A percentile compares a stretch with the other conserved stretches of the same genome.
phyloP scores from a whole-genome alignment of 2,329 filamentous ascomycete species.

The Teratosphaeria nubilosa region DNA sequence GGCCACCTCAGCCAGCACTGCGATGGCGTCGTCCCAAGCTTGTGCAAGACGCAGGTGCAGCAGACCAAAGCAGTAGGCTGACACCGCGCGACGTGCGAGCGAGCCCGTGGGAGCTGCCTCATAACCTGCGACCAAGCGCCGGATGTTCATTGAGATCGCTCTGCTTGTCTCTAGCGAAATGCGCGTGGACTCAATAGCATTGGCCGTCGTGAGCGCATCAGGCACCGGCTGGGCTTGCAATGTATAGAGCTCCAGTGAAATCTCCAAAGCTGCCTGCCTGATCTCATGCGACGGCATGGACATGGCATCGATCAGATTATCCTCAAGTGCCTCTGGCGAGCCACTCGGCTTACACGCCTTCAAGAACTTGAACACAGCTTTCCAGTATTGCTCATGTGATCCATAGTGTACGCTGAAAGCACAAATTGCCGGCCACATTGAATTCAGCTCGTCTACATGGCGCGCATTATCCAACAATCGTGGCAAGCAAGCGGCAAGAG shows the following conservation, averaged over 20 bases:
- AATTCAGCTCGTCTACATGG: not conserved
- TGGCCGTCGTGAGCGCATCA: slow-evolving; percentile 52
- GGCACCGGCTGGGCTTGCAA: slow-evolving; percentile 39
- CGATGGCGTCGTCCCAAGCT: slow-evolving; percentile 75
- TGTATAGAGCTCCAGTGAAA: slow-evolving; percentile 54
- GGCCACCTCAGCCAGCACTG: slow-evolving; percentile 64
- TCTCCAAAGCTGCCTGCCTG: slow-evolving; percentile 59
- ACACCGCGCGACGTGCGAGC: slow-evolving; percentile 62
- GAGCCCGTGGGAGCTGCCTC: slow-evolving; percentile 43
- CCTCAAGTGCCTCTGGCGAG: slow-evolving; percentile 48
- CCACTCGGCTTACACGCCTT: slow-evolving; percentile 5
- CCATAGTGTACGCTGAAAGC: slow-evolving; percentile 6
- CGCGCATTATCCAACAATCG: slow-evolving; percentile 7
- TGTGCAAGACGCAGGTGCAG: slow-evolving; percentile 76
- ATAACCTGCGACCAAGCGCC: slow-evolving; percentile 62
- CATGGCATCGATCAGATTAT: slow-evolving; percentile 61
- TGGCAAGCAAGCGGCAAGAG: slow-evolving; percentile 14
- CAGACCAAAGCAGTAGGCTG: slow-evolving; percentile 78
- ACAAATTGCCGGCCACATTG: slow-evolving; percentile 14
- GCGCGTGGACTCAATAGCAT: slow-evolving; percentile 70
- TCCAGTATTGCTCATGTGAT: slow-evolving; percentile 17
- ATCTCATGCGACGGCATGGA: slow-evolving; percentile 65
- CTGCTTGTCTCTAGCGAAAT: slow-evolving; percentile 67
- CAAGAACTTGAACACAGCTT: slow-evolving; percentile 15
- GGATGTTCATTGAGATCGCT: slow-evolving; percentile 72